Percentiles rank a stretch among this genome's conserved stretches.
These are phyloP conservation scores for Calonectria naviculata DNA, from an alignment of 2,329 filamentous ascomycete genomes.

Conservation along the genomic window DNA sequence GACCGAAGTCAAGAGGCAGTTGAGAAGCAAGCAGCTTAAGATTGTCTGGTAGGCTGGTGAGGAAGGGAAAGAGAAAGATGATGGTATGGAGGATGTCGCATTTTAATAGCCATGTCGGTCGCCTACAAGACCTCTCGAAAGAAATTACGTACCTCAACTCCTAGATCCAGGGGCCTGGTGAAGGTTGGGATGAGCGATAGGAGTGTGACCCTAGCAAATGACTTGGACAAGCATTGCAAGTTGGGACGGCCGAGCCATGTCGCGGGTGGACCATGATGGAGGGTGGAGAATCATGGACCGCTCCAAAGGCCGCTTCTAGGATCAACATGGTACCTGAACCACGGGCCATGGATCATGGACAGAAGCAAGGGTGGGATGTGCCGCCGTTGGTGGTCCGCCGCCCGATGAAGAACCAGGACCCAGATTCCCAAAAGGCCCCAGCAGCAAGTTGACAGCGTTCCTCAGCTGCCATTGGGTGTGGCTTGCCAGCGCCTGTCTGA, in stretches of 20 bases:
- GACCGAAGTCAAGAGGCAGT: slow-evolving; percentile 64
- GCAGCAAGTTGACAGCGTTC: neutral
- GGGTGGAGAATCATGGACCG: slow-evolving; percentile 32
- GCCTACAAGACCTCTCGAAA: slow-evolving; percentile 31
- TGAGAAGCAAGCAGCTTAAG: slow-evolving; percentile 50
- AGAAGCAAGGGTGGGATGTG: slow-evolving; percentile 18
- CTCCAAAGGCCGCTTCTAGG: slow-evolving; percentile 23
- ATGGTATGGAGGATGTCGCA: slow-evolving; percentile 49
- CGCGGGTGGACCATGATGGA: slow-evolving; percentile 28
- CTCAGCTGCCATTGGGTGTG: slow-evolving; percentile 5
- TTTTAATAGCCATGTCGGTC: slow-evolving; percentile 58
- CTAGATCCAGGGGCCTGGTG: slow-evolving; percentile 35
- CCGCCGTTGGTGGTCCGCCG: slow-evolving; percentile 11
- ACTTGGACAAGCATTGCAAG: slow-evolving; percentile 34
- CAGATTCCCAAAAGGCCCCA: slow-evolving; percentile 1
- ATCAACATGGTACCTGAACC: slow-evolving; percentile 36
- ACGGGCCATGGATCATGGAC: slow-evolving; percentile 24
- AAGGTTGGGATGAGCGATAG: slow-evolving; percentile 29
- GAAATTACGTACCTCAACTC: slow-evolving; percentile 40
- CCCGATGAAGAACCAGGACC: slow-evolving; percentile 1
- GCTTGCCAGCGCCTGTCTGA: neutral
- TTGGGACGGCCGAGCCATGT: slow-evolving; percentile 32
- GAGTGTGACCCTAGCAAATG: slow-evolving; percentile 36
- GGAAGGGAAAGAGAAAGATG: slow-evolving; percentile 41
- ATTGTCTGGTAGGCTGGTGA: slow-evolving; percentile 58